Evolutionary conservation across 2,329 filamentous ascomycete genomes (phyloP), one percentile per base, ranked within the genome.

Genomic region (Exophiala viscosa): DNA sequence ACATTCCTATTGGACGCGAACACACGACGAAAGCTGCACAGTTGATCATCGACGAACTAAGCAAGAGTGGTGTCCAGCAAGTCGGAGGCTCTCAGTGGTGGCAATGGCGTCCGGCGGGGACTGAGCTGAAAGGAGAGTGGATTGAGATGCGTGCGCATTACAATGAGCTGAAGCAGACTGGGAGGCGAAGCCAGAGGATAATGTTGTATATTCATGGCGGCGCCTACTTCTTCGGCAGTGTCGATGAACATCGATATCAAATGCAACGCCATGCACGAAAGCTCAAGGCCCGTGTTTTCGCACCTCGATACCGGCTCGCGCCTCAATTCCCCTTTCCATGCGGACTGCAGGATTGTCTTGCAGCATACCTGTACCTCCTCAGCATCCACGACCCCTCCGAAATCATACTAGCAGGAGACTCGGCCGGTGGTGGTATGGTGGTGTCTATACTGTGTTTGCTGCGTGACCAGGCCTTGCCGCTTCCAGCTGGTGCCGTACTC

Each of bases 241-340:
- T 96, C 34, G 91, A 96, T 66, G 91, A 95, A 69, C 93, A 97
- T 74, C 85, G 93, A n/a, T 97, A 97, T 72, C 92, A 97, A 76
- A 84, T 99, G 78, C 93, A 99, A 70, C 81, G 92, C 44, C 91
- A 97, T 77, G 93, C 93, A 23, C 81, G 93, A 48, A 97, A 97
- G 72, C 78, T 99, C 55, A 90, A 93, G 70, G 92, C 90, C 14
- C 81, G 90, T 50, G 87, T 96, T 6, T 84, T 97, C 68, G 90
- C 92, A 18, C 87, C 92, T 4, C 78, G 84, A 56, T 99, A 97
- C 69, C 83, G 93, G 36, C 78, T 99, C 28, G 83, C 93, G 5
- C 93, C 92, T 2, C 91, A 97, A 67, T 99, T 92, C 55, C 93
- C 93, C 0, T 99, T 99, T 60, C 93, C 93, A 0, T 97, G 93